These are phyloP conservation scores for Bryopsis sp. DNA, from an alignment of 139 green algal species.

Conservation along the genomic window DNA sequence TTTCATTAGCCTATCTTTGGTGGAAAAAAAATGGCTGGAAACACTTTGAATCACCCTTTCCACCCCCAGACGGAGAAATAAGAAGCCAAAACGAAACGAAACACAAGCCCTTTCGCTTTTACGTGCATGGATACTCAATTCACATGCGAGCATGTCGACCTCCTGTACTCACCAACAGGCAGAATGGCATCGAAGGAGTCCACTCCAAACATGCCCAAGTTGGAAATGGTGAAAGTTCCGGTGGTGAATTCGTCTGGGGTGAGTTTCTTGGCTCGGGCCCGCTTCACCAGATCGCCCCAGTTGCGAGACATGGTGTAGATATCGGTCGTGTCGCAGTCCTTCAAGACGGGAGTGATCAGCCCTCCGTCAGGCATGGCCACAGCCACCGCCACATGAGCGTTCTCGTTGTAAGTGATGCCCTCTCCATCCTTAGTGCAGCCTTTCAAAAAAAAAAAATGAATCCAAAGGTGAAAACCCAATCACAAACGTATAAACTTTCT, in stretches of 20 bases:
- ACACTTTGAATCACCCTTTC: too few species aligned
- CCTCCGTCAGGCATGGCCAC: conserved; percentile 94
- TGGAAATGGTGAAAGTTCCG: conserved; percentile 97
- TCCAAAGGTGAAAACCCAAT: too few species aligned
- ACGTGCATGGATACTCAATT: too few species aligned
- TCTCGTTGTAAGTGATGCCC: conserved; percentile 86
- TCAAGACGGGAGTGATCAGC: conserved; percentile 95
- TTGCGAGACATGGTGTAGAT: conserved; percentile 86
- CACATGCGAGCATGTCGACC: too few species aligned
- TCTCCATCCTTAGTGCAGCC: conserved; percentile 72
- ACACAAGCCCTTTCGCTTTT: too few species aligned
- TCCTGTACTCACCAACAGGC: conserved; percentile 63
- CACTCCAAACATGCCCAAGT: conserved; percentile 98
- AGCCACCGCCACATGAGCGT: conserved; percentile 89
- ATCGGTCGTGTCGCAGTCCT: conserved; percentile 85
- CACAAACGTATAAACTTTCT: too few species aligned
- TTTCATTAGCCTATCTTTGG: too few species aligned
- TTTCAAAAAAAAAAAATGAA: conserved; percentile 29
- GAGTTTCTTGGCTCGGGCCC: conserved; percentile 89
- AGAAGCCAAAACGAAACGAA: too few species aligned
- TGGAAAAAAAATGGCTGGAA: too few species aligned
- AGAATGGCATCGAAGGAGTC: conserved; percentile 95
- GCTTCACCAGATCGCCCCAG: conserved; percentile 74
- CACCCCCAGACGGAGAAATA: too few species aligned
- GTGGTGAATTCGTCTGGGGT: conserved; percentile 69